Percentiles rank a stretch among this genome's conserved stretches.
phyloP scores from a whole-genome alignment of 495 filamentous ascomycete genomes.

The Penicillium flavigenum region DNA sequence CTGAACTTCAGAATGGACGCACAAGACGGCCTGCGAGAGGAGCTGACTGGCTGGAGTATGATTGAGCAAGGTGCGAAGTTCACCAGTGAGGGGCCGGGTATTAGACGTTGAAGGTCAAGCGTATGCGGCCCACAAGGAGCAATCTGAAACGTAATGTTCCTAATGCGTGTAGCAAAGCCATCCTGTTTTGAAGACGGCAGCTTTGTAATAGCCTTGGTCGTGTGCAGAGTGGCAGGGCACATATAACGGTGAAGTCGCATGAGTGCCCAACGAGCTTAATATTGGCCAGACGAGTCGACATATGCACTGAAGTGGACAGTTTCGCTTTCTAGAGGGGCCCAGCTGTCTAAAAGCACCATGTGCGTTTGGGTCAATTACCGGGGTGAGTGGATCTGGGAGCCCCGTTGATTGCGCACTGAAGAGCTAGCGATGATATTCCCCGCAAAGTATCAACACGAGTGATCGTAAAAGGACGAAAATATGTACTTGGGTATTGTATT shows the following conservation, averaged over 20 bases:
- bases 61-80: slow-evolving; percentile 40
- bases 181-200: too few relatives aligned
- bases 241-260: slow-evolving; percentile 1
- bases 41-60: slow-evolving; percentile 24
- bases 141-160: too few relatives aligned
- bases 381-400: too few relatives aligned
- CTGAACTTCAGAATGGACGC: slow-evolving; percentile 56
- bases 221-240: background rate
- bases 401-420: too few relatives aligned
- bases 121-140: background rate
- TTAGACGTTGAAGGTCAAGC: background rate
- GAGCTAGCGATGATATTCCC: too few relatives aligned
- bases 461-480: too few relatives aligned
- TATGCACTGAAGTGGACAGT: background rate
- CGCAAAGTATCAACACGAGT: too few relatives aligned
- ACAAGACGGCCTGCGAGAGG: slow-evolving; percentile 54
- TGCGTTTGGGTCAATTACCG: too few relatives aligned
- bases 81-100: background rate
- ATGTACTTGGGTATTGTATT: too few relatives aligned
- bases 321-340: too few relatives aligned
- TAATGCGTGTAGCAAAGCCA: too few relatives aligned
- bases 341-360: background rate
- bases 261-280: background rate
- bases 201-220: too few relatives aligned
- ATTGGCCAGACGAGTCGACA: background rate